Evolutionary conservation across 225 moss, liverwort and hornwort genomes (phyloP).

Genomic region (Bryoerythrophyllum caledonicum): DNA sequence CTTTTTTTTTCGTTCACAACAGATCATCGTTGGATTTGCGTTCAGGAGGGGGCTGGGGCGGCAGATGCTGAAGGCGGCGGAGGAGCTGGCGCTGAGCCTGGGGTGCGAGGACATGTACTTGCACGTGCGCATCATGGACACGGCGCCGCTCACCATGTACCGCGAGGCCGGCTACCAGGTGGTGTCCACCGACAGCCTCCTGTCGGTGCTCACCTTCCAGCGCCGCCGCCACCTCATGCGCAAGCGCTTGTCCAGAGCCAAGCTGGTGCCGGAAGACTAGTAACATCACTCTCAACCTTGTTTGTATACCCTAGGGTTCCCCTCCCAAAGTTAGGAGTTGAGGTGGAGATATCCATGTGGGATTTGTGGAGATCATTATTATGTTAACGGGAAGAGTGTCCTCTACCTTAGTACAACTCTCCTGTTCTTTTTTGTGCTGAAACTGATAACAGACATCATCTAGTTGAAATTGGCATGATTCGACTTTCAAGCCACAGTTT

Average conservation of each 20-base stretch:
- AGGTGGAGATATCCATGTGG: too few relatives aligned
- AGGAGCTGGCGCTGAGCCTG: constrained; percentile 69
- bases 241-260: constrained; percentile 53
- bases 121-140: constrained; percentile 82
- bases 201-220: constrained; percentile 80
- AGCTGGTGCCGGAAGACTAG: constrained; percentile 35
- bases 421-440: neutral
- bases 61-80: constrained; percentile 88
- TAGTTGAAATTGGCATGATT: too few relatives aligned
- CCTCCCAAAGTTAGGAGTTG: too few relatives aligned
- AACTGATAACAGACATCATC: neutral
- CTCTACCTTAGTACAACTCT: too few relatives aligned
- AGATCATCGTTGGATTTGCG: neutral
- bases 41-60: constrained; percentile 82
- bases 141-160: constrained; percentile 87
- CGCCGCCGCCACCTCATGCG: constrained; percentile 90
- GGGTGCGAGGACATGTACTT: constrained; percentile 79
- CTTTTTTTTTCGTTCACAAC: too few relatives aligned
- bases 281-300: neutral
- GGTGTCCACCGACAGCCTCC: constrained; percentile 76
- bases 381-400: too few relatives aligned
- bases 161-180: constrained; percentile 75
- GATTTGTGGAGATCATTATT: too few relatives aligned
- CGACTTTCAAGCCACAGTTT: neutral
- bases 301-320: neutral